These are phyloP conservation scores for Zhuliangozyma parablackwelliae DNA, from an alignment of 1,139 yeast genomes.

Conservation along the genomic window DNA sequence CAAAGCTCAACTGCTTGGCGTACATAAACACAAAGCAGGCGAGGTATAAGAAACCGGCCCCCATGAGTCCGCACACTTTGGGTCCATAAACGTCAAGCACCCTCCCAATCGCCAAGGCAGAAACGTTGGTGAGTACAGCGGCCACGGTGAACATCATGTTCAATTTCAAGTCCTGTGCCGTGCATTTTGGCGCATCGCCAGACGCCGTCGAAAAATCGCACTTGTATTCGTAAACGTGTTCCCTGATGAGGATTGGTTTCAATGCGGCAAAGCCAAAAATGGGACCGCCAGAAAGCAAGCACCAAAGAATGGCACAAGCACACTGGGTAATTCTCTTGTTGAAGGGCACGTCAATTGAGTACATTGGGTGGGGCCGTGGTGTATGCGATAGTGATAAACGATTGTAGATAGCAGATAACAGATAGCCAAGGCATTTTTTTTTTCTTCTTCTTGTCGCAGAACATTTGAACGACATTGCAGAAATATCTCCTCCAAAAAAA, in stretches of 20 bases:
- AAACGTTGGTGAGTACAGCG: slow-evolving; percentile 41
- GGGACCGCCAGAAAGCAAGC: slow-evolving; percentile 37
- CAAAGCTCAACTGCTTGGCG: slow-evolving; percentile 16
- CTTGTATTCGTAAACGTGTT: slow-evolving; percentile 34
- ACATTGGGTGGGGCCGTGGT: too few species aligned
- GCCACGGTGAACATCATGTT: slow-evolving; percentile 46
- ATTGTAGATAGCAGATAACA: too few species aligned
- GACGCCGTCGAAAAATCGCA: slow-evolving; percentile 19
- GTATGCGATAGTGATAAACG: too few species aligned
- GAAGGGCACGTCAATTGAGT: background rate
- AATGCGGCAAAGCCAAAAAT: slow-evolving; percentile 49
- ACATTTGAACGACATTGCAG: too few species aligned
- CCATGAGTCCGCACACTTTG: slow-evolving; percentile 38
- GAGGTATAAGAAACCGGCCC: slow-evolving; percentile 33
- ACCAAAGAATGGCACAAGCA: too few species aligned
- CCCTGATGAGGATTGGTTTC: slow-evolving; percentile 36
- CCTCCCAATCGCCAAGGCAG: slow-evolving; percentile 39
- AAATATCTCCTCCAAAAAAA: too few species aligned
- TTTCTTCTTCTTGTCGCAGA: too few species aligned
- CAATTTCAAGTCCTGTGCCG: slow-evolving; percentile 39
- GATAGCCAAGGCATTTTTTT: too few species aligned
- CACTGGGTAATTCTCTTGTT: too few species aligned
- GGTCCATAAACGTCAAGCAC: slow-evolving; percentile 42
- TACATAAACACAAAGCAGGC: slow-evolving; percentile 37
- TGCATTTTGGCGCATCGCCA: slow-evolving; percentile 19